phyloP scores from a whole-genome alignment of 805 yeast species.

The Saccharomycopsis fibuligera region DNA sequence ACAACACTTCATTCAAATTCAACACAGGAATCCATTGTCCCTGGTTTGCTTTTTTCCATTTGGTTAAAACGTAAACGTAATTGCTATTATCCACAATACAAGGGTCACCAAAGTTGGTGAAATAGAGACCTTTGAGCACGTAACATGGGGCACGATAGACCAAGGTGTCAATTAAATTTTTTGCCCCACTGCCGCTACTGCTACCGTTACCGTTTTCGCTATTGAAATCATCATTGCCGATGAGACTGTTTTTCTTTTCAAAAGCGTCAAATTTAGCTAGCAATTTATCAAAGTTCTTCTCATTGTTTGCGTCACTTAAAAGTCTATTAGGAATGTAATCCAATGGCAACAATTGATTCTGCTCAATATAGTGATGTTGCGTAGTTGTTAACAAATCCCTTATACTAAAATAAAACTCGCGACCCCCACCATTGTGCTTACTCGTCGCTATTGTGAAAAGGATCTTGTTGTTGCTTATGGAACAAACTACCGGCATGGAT shows the following conservation, averaged over 20 bases:
- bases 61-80: conserved; percentile 57
- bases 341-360: conserved; percentile 32
- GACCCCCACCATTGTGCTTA: conserved; percentile 24
- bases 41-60: conserved; percentile 74
- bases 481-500: conserved; percentile 63
- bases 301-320: background rate
- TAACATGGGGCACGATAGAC: conserved; percentile 24
- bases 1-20: conserved; percentile 43
- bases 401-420: conserved; percentile 38
- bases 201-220: conserved; percentile 31
- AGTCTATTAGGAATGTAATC: conserved; percentile 14
- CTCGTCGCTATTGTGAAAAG: conserved; percentile 49
- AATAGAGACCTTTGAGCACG: conserved; percentile 61
- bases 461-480: conserved; percentile 54
- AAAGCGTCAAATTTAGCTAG: conserved; percentile 19
- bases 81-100: conserved; percentile 78
- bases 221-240: conserved; percentile 20
- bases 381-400: conserved; percentile 40
- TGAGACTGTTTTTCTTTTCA: conserved; percentile 1
- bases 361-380: conserved; percentile 35
- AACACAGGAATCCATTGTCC: conserved; percentile 85
- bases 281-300: conserved; percentile 21
- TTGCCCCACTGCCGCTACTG: conserved; percentile 25
- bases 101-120: conserved; percentile 86
- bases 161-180: background rate